These are phyloP conservation scores for Kwoniella bestiolae DNA, from an alignment of 768 basidiomycete species.

Conservation along the genomic window DNA sequence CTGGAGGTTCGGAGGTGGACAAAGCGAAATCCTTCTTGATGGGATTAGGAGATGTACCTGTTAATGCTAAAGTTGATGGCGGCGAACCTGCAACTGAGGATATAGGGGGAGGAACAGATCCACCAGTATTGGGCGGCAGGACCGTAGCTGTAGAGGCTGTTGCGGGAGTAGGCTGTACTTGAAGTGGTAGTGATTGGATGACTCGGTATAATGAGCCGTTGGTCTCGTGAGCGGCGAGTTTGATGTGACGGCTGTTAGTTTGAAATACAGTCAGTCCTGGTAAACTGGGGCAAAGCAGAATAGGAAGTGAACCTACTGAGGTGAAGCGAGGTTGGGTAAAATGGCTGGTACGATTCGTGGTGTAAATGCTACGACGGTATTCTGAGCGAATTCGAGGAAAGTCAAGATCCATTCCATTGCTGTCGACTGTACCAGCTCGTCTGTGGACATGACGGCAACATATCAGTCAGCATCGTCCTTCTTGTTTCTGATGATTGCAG, in stretches of 20 bases:
- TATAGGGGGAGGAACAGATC: constrained; percentile 36
- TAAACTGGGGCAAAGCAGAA: not conserved
- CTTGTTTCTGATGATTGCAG: too few species aligned
- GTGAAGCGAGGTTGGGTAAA: constrained; percentile 80
- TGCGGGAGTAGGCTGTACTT: constrained; percentile 58
- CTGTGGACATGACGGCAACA: constrained; percentile 59
- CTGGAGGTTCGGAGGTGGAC: constrained; percentile 23
- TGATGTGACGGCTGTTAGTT: constrained; percentile 68
- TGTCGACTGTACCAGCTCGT: constrained; percentile 92
- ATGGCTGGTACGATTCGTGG: constrained; percentile 91
- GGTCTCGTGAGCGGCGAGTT: constrained; percentile 79
- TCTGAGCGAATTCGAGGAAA: constrained; percentile 81
- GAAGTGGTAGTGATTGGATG: constrained; percentile 81
- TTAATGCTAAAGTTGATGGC: constrained; percentile 21
- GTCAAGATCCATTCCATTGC: constrained; percentile 92
- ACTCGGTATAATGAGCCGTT: constrained; percentile 83
- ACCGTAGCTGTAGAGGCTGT: constrained; percentile 18
- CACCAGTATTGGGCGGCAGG: constrained; percentile 18
- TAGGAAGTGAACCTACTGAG: constrained; percentile 20
- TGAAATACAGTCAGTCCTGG: not conserved
- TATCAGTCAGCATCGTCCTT: not conserved
- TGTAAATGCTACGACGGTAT: constrained; percentile 92
- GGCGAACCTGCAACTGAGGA: constrained; percentile 37
- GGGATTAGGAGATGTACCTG: constrained; percentile 30
- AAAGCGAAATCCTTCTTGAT: constrained; percentile 37